Base-by-base conservation (phyloP, 352 stramenopile genomes). In the Aphanomyces invadans region DNA sequence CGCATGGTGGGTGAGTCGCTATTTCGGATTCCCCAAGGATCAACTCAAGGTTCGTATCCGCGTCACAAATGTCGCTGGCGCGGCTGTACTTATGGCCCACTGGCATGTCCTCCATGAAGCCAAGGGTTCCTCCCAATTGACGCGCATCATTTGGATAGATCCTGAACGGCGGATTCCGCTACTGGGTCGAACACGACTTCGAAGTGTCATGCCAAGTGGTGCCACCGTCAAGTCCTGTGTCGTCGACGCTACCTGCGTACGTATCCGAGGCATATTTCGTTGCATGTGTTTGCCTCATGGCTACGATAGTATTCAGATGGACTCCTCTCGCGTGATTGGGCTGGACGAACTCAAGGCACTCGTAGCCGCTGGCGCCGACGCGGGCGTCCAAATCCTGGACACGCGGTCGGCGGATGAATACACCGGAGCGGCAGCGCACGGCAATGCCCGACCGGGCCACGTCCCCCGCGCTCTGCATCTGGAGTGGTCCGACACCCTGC, bases 1-100 rank as follows among this genome's bases (percentile, higher is more conserved):
- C 21, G 79, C 82, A 62, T 92, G 83, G 83, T 92, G 83, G 83
- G 80, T 92, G 17, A 88, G 88, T 62, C 76, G 73, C 32, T 79
- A 90, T 72, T 92, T 80, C 55, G 83, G 83, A 23, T 86, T 88
- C 59, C 80, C 81, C 2, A 75, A 83, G 49, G 74, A 86, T 31
- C 79, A 89, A 57, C 77, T 92, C 42, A 92, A 92, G 73, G 78
- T 84, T 19, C 32, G 29, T 26, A 10, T 4, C 42, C 26, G 17
- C 36, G 36, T 48, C 23, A 15, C 51, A n/a, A n/a, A n/a, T n/a
- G n/a, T n/a, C n/a, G n/a, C n/a, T n/a, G n/a, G n/a, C n/a, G n/a
- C n/a, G n/a, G n/a, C n/a, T n/a, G n/a, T n/a, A n/a, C n/a, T n/a
- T n/a, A n/a, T n/a, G n/a, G n/a, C n/a, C n/a, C n/a, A n/a, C n/a